Conservation (phyloP, 805 yeast genomes). For the Wickerhamomyces pijperi region DNA sequence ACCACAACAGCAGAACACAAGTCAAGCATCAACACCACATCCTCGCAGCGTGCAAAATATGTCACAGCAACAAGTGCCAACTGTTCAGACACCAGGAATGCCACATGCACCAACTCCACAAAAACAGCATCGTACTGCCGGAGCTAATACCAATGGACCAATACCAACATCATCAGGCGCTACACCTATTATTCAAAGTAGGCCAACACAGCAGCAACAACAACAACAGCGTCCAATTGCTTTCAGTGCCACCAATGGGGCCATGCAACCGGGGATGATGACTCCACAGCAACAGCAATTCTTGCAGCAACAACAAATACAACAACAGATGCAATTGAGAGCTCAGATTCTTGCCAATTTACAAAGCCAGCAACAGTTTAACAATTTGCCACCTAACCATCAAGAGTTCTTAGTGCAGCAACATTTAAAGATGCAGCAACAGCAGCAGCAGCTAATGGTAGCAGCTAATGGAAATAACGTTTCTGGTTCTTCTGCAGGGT, state of each 20-base stretch:
- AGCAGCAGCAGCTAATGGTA: constrained; percentile 12
- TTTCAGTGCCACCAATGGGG: constrained; percentile 7
- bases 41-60: neutral
- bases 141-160: too few relatives aligned
- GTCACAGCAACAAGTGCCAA: constrained; percentile 1
- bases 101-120: neutral
- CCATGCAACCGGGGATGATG: constrained; percentile 12
- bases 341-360: neutral
- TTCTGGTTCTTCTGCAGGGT: too few relatives aligned
- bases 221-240: constrained; percentile 7
- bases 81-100: too few relatives aligned
- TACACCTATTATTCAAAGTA: neutral
- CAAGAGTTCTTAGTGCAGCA: constrained; percentile 4
- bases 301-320: constrained; percentile 1
- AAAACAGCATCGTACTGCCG: constrained; percentile 1
- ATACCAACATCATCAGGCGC: neutral
- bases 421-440: constrained; percentile 1
- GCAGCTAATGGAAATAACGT: constrained; percentile 1
- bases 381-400: constrained; percentile 7
- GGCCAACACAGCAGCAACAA: constrained; percentile 1
- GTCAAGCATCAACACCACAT: neutral
- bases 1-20: neutral
- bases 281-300: constrained; percentile 13
- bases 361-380: constrained; percentile 4
- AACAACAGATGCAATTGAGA: constrained; percentile 3